These are phyloP conservation scores for Trifolium pratense DNA, from an alignment of 306 rosid species.

Conservation along the genomic window DNA sequence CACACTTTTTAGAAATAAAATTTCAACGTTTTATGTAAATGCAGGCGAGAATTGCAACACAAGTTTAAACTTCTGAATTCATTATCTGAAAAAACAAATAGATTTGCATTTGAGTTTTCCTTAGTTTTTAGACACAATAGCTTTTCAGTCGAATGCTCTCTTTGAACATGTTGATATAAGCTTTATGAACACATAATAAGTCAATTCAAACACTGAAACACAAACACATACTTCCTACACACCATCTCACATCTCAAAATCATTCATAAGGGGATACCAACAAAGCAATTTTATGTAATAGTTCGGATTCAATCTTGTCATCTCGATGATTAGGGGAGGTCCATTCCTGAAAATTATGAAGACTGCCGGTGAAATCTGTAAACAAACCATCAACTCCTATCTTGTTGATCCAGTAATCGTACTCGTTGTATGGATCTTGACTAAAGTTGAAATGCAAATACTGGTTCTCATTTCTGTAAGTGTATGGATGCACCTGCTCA, in stretches of 20 bases:
- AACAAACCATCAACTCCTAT: slow-evolving; percentile 89
- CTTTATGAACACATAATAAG: not conserved
- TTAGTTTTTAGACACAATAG: not conserved
- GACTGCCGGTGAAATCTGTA: slow-evolving; percentile 92
- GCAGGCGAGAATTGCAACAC: not conserved
- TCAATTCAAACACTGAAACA: not conserved
- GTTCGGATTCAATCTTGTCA: slow-evolving; percentile 45
- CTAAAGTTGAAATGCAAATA: slow-evolving; percentile 68
- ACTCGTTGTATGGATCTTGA: slow-evolving; percentile 80
- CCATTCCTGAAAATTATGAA: slow-evolving; percentile 73
- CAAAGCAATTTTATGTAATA: slow-evolving; percentile 66
- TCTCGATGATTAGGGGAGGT: slow-evolving; percentile 42
- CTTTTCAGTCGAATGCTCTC: not conserved
- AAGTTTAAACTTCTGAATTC: not conserved
- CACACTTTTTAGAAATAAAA: not conserved
- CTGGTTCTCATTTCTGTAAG: slow-evolving; percentile 70
- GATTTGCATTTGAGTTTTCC: not conserved
- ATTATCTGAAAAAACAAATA: too few relatives aligned
- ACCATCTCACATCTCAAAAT: not conserved
- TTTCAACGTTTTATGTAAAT: too few relatives aligned
- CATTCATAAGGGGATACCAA: slow-evolving; percentile 47
- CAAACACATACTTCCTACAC: not conserved
- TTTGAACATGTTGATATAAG: slow-evolving; percentile 12
- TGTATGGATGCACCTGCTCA: slow-evolving; percentile 91
- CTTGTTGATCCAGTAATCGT: slow-evolving; percentile 73